A percentile compares a stretch with the other conserved stretches of the same genome.
These are phyloP conservation scores for Cercospora janseana DNA, from an alignment of 2,329 filamentous ascomycete species.

Conservation along the genomic window DNA sequence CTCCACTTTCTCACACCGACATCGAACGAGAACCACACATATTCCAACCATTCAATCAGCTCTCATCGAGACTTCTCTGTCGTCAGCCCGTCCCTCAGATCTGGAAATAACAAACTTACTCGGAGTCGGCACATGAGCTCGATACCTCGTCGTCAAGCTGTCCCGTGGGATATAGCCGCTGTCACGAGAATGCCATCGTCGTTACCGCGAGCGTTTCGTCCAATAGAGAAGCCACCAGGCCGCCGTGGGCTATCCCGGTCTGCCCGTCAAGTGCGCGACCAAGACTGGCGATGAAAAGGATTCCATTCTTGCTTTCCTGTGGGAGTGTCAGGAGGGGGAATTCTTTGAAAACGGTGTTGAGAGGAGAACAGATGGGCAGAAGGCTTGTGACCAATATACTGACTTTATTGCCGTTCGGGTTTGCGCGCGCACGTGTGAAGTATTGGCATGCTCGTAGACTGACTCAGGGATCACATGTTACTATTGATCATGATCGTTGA, in stretches of 20 bases:
- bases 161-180: constrained; percentile 11
- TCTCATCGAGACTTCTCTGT: no score
- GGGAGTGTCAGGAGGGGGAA: no score
- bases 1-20: constrained; percentile 9
- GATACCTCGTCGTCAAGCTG: constrained; percentile 16
- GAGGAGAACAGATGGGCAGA: no score
- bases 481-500: no score
- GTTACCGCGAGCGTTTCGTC: constrained; percentile 14
- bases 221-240: constrained; percentile 18
- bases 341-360: no score
- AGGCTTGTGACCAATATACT: no score
- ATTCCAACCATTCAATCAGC: no score
- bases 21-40: constrained; percentile 15
- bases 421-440: neutral
- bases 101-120: constrained; percentile 4
- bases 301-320: constrained; percentile 16
- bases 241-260: constrained; percentile 14
- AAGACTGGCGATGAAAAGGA: constrained; percentile 13
- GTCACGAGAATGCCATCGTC: constrained; percentile 12
- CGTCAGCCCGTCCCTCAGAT: no score
- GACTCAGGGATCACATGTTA: no score
- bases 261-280: constrained; percentile 17
- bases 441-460: constrained; percentile 17
- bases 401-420: no score
- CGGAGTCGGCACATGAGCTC: constrained; percentile 17